These are phyloP conservation scores for Rhodosporidiobolus sp. DNA, from an alignment of 768 basidiomycete genomes.

Conservation along the genomic window DNA sequence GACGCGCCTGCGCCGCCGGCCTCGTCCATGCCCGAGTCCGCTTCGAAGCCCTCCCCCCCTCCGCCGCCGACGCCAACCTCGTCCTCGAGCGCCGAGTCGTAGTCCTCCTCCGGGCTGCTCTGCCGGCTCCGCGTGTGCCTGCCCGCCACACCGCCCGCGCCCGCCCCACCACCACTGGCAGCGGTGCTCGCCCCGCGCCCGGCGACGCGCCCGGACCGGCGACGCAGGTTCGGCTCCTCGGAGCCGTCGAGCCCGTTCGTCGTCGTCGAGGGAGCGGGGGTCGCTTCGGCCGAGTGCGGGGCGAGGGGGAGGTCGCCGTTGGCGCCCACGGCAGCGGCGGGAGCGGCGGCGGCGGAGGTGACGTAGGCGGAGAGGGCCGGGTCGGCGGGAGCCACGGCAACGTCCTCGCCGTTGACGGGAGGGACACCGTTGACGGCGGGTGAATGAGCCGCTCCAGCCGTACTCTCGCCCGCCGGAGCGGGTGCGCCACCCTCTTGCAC, in stretches of 20 bases:
- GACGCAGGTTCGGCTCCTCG: neutral
- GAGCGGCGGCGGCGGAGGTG: neutral
- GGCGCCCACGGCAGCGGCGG: neutral
- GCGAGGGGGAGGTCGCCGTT: neutral
- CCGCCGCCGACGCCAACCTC: neutral
- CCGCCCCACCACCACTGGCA: too few species aligned
- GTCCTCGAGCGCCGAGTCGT: neutral
- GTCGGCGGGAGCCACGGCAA: too few species aligned
- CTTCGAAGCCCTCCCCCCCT: neutral
- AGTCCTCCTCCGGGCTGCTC: constrained; percentile 16
- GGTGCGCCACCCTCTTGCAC: neutral
- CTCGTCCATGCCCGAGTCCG: neutral
- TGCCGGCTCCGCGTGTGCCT: constrained; percentile 13
- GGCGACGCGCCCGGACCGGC: constrained; percentile 9
- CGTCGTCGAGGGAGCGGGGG: neutral
- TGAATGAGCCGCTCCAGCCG: neutral
- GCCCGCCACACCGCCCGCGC: neutral
- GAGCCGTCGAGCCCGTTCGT: neutral
- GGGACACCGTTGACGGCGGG: too few species aligned
- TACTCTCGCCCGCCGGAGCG: neutral
- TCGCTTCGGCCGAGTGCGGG: neutral
- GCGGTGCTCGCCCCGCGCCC: neutral
- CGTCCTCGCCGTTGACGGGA: too few species aligned
- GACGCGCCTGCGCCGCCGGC: neutral
- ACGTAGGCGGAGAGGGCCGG: neutral